These are phyloP conservation scores for Hemisphaericaspora subhashii DNA, from an alignment of 1,139 yeast genomes.

Conservation along the genomic window DNA sequence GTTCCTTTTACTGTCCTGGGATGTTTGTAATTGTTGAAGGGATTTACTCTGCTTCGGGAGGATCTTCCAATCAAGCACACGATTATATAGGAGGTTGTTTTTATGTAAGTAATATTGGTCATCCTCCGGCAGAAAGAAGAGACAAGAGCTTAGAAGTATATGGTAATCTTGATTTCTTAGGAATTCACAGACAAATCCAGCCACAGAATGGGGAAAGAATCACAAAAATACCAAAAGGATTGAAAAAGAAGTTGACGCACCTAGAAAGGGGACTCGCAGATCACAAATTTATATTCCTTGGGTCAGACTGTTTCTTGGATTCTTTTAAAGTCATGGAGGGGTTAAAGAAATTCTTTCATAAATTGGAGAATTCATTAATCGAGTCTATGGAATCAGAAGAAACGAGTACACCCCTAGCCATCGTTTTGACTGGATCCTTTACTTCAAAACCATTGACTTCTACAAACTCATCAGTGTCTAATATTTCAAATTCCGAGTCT, in stretches of 20 bases:
- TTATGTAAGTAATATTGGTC: slow-evolving; percentile 74
- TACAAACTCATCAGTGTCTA: slow-evolving; percentile 41
- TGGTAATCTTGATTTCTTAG: slow-evolving; percentile 80
- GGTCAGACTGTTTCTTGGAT: slow-evolving; percentile 72
- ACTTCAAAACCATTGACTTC: slow-evolving; percentile 59
- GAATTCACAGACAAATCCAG: slow-evolving; percentile 51
- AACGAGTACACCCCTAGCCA: slow-evolving; percentile 50
- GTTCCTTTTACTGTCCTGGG: slow-evolving; percentile 76
- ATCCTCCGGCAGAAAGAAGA: slow-evolving; percentile 86
- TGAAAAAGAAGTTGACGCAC: slow-evolving; percentile 53
- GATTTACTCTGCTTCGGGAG: slow-evolving; percentile 67
- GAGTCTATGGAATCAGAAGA: slow-evolving; percentile 27
- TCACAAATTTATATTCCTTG: slow-evolving; percentile 67
- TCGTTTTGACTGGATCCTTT: slow-evolving; percentile 58
- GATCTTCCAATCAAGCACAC: slow-evolving; percentile 26
- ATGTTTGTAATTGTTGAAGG: slow-evolving; percentile 85
- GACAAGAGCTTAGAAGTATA: slow-evolving; percentile 63
- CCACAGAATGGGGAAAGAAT: slow-evolving; percentile 25
- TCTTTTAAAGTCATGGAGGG: slow-evolving; percentile 57
- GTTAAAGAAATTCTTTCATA: slow-evolving; percentile 55
- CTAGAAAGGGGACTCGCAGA: slow-evolving; percentile 57
- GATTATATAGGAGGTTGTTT: slow-evolving; percentile 52
- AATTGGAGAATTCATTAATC: slow-evolving; percentile 43
- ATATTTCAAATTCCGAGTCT: slow-evolving; percentile 45
- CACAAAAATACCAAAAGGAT: slow-evolving; percentile 56